Evolutionary conservation across 768 basidiomycete species (phyloP).

Genomic region (Terana coerulea): DNA sequence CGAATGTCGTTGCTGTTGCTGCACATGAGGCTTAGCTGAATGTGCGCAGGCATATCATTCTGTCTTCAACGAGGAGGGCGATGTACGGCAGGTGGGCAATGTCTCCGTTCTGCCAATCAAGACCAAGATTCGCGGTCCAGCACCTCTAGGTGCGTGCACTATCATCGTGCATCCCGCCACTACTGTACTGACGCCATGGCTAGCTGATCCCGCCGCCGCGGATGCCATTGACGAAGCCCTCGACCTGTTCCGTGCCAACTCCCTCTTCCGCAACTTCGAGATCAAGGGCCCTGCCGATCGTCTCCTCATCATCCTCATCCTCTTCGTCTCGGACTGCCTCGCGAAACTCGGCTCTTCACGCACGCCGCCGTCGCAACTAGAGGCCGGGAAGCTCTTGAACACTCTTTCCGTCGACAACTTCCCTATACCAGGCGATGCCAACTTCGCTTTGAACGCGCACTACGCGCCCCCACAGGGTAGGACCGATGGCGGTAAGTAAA

Average conservation of each 20-base stretch:
- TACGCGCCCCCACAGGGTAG: slow-evolving; percentile 78
- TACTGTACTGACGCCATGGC: slow-evolving; percentile 1
- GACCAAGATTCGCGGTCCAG: slow-evolving; percentile 89
- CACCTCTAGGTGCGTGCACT: slow-evolving; percentile 60
- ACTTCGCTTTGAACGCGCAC: slow-evolving; percentile 89
- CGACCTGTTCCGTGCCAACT: slow-evolving; percentile 97
- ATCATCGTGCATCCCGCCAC: neutral
- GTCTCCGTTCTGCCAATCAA: slow-evolving; percentile 86
- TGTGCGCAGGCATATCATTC: slow-evolving; percentile 88
- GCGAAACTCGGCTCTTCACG: slow-evolving; percentile 78
- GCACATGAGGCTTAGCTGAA: slow-evolving; percentile 23
- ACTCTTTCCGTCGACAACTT: slow-evolving; percentile 94
- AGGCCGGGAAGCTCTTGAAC: slow-evolving; percentile 84
- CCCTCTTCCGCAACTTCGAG: slow-evolving; percentile 98
- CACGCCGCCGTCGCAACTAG: slow-evolving; percentile 68
- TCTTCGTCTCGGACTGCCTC: slow-evolving; percentile 97
- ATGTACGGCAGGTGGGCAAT: slow-evolving; percentile 85
- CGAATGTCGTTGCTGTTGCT: too few relatives aligned
- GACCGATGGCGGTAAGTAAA: slow-evolving; percentile 69
- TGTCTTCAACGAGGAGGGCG: slow-evolving; percentile 79
- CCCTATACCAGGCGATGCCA: slow-evolving; percentile 92
- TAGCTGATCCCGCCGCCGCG: slow-evolving; percentile 73
- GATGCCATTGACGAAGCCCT: slow-evolving; percentile 97
- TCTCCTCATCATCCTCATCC: slow-evolving; percentile 93
- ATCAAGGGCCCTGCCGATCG: slow-evolving; percentile 98